A percentile compares a stretch with the other conserved stretches of the same genome.
Evolutionary conservation across 371 early-diverging fungal genomes (phyloP).

Genomic region (Chytridiales sp.): DNA sequence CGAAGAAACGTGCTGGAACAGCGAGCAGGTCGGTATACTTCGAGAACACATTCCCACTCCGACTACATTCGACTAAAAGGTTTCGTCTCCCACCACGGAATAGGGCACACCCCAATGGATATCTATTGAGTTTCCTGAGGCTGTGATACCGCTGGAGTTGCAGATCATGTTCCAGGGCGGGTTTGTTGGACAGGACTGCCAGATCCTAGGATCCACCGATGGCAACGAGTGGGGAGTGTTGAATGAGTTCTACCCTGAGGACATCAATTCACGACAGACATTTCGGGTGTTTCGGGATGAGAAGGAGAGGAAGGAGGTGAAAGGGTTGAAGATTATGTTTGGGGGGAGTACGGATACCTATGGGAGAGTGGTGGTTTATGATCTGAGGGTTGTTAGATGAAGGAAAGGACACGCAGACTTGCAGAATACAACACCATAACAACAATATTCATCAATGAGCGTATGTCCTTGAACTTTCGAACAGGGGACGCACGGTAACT

Average conservation of each 20-base stretch:
- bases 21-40: conserved; percentile 70
- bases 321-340: conserved; percentile 67
- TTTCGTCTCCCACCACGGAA: background rate
- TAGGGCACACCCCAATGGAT: conserved; percentile 84
- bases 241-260: conserved; percentile 63
- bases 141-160: conserved; percentile 10
- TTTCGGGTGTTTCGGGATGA: conserved; percentile 26
- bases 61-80: background rate
- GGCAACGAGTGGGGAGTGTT: conserved; percentile 46
- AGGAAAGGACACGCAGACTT: no score
- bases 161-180: conserved; percentile 89
- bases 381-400: conserved; percentile 64
- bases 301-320: background rate
- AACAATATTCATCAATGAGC: no score
- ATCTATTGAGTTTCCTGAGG: conserved; percentile 61
- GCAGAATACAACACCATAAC: no score
- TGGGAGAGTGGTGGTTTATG: conserved; percentile 83
- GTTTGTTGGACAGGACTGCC: conserved; percentile 77
- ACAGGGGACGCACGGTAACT: no score
- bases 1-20: conserved; percentile 93
- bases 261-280: conserved; percentile 65
- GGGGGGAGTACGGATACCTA: conserved; percentile 82
- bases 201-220: conserved; percentile 36
- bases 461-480: no score
- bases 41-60: background rate